Percentiles rank a stretch among this genome's conserved stretches.
These are phyloP conservation scores for Kurtzmaniella quercitrusa DNA, from an alignment of 1,139 yeast genomes.

Conservation along the genomic window DNA sequence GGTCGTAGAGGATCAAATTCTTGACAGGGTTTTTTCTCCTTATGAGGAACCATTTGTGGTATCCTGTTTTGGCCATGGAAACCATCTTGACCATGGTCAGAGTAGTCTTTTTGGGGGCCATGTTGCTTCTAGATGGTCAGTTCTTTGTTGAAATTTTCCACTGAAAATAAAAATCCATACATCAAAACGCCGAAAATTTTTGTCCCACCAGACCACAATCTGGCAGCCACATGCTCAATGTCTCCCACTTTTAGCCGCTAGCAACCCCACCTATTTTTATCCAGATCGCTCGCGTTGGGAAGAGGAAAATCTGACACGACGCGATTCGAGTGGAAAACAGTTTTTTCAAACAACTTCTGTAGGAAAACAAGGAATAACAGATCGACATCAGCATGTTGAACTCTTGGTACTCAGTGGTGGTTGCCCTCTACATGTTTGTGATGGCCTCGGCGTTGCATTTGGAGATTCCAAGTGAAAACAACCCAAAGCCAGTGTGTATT, in stretches of 20 bases:
- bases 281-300: not conserved
- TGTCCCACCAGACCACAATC: not conserved
- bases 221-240: too few relatives aligned
- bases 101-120: conserved; percentile 43
- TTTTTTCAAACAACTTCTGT: too few relatives aligned
- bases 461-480: conserved; percentile 33
- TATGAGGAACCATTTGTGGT: conserved; percentile 70
- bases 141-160: not conserved
- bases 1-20: conserved; percentile 86
- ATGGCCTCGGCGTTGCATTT: conserved; percentile 31
- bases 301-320: not conserved
- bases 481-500: conserved; percentile 56
- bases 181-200: too few relatives aligned
- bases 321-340: not conserved
- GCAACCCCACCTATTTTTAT: not conserved
- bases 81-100: conserved; percentile 54
- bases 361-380: not conserved
- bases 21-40: conserved; percentile 80
- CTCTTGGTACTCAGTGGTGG: conserved; percentile 5
- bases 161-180: too few relatives aligned
- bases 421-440: conserved; percentile 13
- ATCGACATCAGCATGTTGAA: conserved; percentile 4
- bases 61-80: conserved; percentile 87
- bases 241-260: not conserved
- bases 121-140: conserved; percentile 9